A percentile compares a stretch with the other conserved stretches of the same genome.
Evolutionary conservation across 164 flowering plant species (phyloP).

Genomic region (Kalanchoe fedtschenkoi): DNA sequence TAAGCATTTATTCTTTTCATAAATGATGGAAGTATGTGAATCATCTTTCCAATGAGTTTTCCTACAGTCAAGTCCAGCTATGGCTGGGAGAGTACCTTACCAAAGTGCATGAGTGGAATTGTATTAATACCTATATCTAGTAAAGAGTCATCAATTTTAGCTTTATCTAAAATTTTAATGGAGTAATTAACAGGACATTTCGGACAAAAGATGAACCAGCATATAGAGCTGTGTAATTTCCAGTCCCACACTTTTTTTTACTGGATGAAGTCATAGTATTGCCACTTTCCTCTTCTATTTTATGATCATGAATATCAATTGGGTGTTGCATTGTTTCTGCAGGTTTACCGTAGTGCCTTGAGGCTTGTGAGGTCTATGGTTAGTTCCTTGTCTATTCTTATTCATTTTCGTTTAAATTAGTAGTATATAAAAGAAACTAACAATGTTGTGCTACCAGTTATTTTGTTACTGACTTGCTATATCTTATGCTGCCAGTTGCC

Average conservation of each 20-base stretch:
- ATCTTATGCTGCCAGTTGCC: constrained; percentile 23
- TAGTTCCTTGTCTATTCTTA: constrained; percentile 16
- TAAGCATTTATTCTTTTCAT: constrained; percentile 16
- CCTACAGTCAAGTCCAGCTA: not conserved
- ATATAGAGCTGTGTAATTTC: not conserved
- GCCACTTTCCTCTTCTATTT: not conserved
- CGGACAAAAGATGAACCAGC: not conserved
- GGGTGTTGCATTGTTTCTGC: constrained; percentile 12
- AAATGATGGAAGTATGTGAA: not conserved
- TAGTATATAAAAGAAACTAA: not conserved
- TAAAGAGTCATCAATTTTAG: not conserved
- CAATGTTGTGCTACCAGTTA: not conserved
- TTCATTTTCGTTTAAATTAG: not conserved
- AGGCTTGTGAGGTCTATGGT: constrained; percentile 96
- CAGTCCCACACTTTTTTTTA: not conserved
- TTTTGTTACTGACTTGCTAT: not conserved
- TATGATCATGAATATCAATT: not conserved
- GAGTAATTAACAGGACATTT: not conserved
- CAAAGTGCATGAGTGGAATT: too few species aligned
- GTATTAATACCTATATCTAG: too few species aligned
- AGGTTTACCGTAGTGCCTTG: constrained; percentile 96
- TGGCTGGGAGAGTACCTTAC: not conserved
- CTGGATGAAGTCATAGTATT: not conserved
- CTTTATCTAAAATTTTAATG: not conserved
- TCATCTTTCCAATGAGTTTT: not conserved